A percentile compares a stretch with the other conserved stretches of the same genome.
Conservation (phyloP, 2,329 filamentous ascomycete species). For the Pseudogymnoascus sp. region DNA sequence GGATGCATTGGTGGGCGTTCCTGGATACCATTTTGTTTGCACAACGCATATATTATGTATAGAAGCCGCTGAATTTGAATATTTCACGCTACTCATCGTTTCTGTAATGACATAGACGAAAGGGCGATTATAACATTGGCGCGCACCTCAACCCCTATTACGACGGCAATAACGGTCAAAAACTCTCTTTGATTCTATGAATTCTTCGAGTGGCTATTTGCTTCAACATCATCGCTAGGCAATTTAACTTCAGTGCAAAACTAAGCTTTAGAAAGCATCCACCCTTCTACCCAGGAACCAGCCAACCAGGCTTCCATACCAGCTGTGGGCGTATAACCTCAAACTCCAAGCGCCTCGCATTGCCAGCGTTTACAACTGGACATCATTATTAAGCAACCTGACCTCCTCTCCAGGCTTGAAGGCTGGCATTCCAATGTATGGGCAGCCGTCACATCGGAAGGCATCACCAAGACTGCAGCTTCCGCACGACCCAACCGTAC, state of each 20-base stretch:
- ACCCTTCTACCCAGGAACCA: background rate
- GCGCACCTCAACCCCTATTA: background rate
- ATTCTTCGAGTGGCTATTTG: background rate
- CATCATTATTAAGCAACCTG: constrained; percentile 72
- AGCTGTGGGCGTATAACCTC: background rate
- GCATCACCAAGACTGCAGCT: constrained; percentile 93
- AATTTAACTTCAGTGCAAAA: background rate
- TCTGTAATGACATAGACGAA: background rate
- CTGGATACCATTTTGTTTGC: constrained; percentile 6
- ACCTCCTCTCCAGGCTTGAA: constrained; percentile 98
- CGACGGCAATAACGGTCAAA: background rate
- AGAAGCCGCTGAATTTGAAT: background rate
- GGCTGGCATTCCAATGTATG: constrained; percentile 84
- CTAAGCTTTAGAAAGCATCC: background rate
- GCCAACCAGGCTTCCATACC: constrained; percentile 6
- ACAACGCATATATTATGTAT: background rate
- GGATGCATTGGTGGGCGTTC: constrained; percentile 1
- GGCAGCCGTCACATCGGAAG: constrained; percentile 67
- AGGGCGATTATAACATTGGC: background rate
- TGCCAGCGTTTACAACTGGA: constrained; percentile 58
- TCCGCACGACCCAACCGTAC: constrained; percentile 89
- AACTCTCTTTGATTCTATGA: background rate
- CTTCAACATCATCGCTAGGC: background rate
- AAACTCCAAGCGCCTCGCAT: constrained; percentile 5
- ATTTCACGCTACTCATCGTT: background rate